phyloP scores from a whole-genome alignment of 257 asterid species.

The Gentiana macrophylla region DNA sequence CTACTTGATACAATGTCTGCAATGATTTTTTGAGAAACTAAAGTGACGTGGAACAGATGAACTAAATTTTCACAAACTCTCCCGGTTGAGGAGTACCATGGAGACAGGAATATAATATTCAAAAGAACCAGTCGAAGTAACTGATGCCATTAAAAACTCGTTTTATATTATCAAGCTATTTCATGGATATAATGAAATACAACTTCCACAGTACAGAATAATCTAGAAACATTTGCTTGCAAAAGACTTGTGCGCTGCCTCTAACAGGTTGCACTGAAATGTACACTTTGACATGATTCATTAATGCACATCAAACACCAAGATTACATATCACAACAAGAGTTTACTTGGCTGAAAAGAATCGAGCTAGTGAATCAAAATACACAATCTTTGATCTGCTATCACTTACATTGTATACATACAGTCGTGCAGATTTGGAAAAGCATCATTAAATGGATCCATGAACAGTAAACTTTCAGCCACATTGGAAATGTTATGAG shows the following conservation, averaged over 20 bases:
- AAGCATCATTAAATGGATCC: slow-evolving; percentile 81
- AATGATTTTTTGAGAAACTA: too few species aligned
- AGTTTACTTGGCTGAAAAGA: neutral
- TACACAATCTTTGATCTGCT: neutral
- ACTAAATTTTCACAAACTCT: too few species aligned
- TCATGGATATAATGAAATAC: neutral
- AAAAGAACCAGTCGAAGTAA: too few species aligned
- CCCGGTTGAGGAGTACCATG: too few species aligned
- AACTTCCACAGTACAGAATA: neutral
- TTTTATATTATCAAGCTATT: neutral
- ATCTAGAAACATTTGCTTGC: too few species aligned
- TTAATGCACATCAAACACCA: too few species aligned
- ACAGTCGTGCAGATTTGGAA: slow-evolving; percentile 57
- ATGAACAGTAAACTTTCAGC: slow-evolving; percentile 79
- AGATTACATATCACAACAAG: neutral
- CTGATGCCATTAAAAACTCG: neutral
- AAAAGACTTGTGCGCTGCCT: too few species aligned
- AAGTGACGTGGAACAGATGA: too few species aligned
- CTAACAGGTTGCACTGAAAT: too few species aligned
- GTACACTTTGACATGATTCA: too few species aligned
- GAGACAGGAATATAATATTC: too few species aligned
- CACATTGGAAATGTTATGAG: slow-evolving; percentile 64
- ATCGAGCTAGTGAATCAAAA: neutral
- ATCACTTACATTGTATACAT: slow-evolving; percentile 69
- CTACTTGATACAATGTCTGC: too few species aligned